Conservation (phyloP, 805 yeast species). For the Phaffomyces antillensis region DNA sequence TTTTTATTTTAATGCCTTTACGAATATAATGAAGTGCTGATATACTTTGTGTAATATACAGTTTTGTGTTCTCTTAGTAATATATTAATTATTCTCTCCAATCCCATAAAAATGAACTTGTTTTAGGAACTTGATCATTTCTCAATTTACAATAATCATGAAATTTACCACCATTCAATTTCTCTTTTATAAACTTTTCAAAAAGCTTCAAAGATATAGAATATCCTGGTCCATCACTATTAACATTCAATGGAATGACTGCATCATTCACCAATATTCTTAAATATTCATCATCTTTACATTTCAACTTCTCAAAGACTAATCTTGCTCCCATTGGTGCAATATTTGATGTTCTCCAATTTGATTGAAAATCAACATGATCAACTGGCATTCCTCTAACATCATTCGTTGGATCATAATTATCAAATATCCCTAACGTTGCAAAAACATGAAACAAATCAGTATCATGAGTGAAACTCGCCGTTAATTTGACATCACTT, state of each 20-base stretch:
- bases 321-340: slow-evolving; percentile 43
- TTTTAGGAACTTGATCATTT: slow-evolving; percentile 5
- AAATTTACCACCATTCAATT: slow-evolving; percentile 9
- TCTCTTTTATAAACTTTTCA: slow-evolving; percentile 9
- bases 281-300: slow-evolving; percentile 30
- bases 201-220: slow-evolving; percentile 29
- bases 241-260: slow-evolving; percentile 36
- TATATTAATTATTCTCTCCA: neutral
- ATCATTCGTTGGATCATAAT: neutral
- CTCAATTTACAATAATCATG: slow-evolving; percentile 12
- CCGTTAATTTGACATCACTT: slow-evolving; percentile 32
- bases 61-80: neutral
- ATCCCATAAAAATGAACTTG: slow-evolving; percentile 27
- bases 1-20: neutral
- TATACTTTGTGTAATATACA: neutral
- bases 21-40: neutral
- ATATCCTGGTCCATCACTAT: slow-evolving; percentile 42
- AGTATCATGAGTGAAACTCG: slow-evolving; percentile 50
- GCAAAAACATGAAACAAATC: slow-evolving; percentile 44
- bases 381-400: slow-evolving; percentile 26
- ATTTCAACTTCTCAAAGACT: slow-evolving; percentile 36
- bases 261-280: slow-evolving; percentile 42
- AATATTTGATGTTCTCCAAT: slow-evolving; percentile 38
- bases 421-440: slow-evolving; percentile 38
- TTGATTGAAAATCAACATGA: slow-evolving; percentile 35